Base-by-base conservation (phyloP, 345 rosid species). In the Rhodomyrtus tomentosa region DNA sequence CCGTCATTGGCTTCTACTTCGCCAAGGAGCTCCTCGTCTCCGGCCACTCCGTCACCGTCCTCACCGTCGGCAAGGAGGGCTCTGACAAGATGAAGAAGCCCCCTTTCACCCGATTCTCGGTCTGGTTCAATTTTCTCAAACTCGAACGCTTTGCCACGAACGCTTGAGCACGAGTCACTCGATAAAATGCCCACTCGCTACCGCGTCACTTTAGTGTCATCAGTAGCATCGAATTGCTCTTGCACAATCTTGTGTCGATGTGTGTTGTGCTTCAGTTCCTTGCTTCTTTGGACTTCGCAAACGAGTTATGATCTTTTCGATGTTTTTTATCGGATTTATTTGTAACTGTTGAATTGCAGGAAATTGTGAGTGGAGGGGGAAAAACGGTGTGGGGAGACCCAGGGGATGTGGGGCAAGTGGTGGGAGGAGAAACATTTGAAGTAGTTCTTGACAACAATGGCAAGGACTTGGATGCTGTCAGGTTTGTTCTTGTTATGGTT, bases 61-160 rank as follows among this genome's bases (percentile, higher is more conserved):
- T 94, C 86, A 95, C 98, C 25, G 95, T 96, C 25, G 98, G 98
- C 3, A 98, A 94, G 29, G 97, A 94, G 87, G 85, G 89, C 50
- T 94, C 99, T 48, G 98, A 94, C 81, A 93, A 94, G 86, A 96
- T 96, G 99, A 94, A 95, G 93, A 96, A 94, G 84, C 94, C 98
- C 85, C 98, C 99, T 0, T 96, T 96, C 88, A 92, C 27, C 90
- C 87, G 98, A 86, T 93, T 96, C 93, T 91, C 96, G 50, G 99
- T 95, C 89, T 1, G 49, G 48, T 29, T 21, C 15, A 2, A 14
- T 83, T 11, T 29, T 49, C 1, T 3, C 21, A 36, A 68, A 36
- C 38, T 18, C 38, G 45, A 11, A 0, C 25, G 5, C 24, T 68
- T 16, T 51, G 53, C 53, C 53, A 50, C 1, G 53, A 50, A 50